phyloP scores from a whole-genome alignment of 371 early-diverging fungal species.

The Mortierella sp. region DNA sequence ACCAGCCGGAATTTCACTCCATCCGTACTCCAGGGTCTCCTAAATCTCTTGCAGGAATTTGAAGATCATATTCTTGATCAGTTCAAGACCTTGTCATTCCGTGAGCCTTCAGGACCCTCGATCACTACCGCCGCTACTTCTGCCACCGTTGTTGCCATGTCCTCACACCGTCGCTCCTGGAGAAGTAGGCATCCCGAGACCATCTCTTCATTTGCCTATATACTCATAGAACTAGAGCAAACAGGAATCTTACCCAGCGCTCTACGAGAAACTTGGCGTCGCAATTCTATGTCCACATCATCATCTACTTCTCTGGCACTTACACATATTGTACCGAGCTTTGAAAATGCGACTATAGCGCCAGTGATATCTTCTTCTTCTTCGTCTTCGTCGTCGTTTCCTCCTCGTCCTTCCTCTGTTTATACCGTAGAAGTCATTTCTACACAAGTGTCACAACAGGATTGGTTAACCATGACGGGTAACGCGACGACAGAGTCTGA shows the following conservation, averaged over 20 bases:
- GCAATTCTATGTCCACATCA: background rate
- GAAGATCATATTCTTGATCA: conserved; percentile 24
- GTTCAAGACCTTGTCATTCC: conserved; percentile 22
- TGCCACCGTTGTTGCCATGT: background rate
- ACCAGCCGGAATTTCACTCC: background rate
- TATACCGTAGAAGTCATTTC: background rate
- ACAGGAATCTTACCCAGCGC: conserved; percentile 27
- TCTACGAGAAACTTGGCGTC: conserved; percentile 19
- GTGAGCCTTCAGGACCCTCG: background rate
- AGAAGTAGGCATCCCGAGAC: conserved; percentile 28
- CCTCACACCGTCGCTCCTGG: conserved; percentile 25
- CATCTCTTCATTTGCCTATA: conserved; percentile 33
- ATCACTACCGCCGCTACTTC: background rate
- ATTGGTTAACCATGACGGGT: conserved; percentile 43
- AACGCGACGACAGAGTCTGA: conserved; percentile 29
- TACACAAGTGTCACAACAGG: conserved; percentile 15
- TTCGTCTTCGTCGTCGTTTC: background rate
- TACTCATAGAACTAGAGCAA: conserved; percentile 46
- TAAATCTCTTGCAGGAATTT: conserved; percentile 33
- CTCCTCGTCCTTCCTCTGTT: background rate
- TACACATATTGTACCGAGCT: background rate
- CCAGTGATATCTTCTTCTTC: background rate
- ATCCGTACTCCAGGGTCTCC: conserved; percentile 5
- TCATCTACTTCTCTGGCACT: background rate
- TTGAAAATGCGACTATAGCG: background rate